Conservation (phyloP, 768 basidiomycete species). For the Rhodotorula paludigena region DNA sequence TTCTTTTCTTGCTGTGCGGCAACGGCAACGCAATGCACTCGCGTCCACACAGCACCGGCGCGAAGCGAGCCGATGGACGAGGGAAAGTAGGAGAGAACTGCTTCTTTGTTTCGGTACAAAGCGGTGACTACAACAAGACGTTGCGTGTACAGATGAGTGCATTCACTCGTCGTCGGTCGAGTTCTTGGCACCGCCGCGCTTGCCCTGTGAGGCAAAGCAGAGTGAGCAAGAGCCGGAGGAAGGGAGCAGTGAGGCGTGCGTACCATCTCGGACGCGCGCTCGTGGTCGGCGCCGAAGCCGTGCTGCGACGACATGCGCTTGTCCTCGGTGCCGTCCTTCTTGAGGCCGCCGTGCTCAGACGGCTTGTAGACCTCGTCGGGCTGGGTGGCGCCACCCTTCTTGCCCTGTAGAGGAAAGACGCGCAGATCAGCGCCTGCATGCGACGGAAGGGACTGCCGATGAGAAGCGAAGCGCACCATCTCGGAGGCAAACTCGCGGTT, state of each 20-base stretch:
- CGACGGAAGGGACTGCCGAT: neutral
- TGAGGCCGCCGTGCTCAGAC: slow-evolving; percentile 9
- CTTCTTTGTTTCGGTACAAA: neutral
- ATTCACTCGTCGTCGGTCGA: neutral
- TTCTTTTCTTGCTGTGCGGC: neutral
- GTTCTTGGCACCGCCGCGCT: neutral
- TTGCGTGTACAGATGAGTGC: neutral
- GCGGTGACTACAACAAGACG: neutral
- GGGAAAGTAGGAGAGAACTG: neutral
- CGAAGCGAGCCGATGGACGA: too few species aligned
- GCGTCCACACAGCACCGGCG: too few species aligned
- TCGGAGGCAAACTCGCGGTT: slow-evolving; percentile 15
- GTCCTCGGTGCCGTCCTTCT: slow-evolving; percentile 10
- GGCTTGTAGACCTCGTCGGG: slow-evolving; percentile 20
- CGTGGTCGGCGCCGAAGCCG: slow-evolving; percentile 20
- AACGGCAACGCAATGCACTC: neutral
- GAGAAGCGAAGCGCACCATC: neutral
- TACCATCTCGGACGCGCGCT: neutral
- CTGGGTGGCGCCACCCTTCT: slow-evolving; percentile 12
- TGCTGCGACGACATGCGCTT: slow-evolving; percentile 10
- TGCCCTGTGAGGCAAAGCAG: neutral
- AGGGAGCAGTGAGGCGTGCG: too few species aligned
- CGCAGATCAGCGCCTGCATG: too few species aligned
- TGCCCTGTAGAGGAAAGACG: neutral
- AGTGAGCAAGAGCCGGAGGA: neutral